These are phyloP conservation scores for Fusarium foetens DNA, from an alignment of 2,329 filamentous ascomycete species.

Conservation along the genomic window DNA sequence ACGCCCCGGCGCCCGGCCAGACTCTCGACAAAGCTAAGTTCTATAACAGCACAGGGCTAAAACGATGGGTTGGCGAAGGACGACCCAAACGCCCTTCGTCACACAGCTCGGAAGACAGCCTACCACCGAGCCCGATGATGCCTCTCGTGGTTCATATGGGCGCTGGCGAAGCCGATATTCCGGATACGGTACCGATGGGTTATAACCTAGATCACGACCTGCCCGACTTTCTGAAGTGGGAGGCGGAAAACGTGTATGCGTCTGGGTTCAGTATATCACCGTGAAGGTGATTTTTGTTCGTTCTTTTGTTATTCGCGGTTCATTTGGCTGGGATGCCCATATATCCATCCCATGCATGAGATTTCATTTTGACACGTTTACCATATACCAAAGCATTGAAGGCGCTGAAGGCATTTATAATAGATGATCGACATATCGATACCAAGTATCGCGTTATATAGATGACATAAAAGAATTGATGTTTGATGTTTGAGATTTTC, in stretches of 20 bases:
- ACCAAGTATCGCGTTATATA: constrained; percentile 29
- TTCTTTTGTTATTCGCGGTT: constrained; percentile 7
- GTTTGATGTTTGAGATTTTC: neutral
- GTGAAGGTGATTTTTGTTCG: constrained; percentile 3
- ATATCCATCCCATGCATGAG: constrained; percentile 14
- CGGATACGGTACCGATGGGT: constrained; percentile 63
- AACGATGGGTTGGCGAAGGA: constrained; percentile 52
- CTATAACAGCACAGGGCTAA: constrained; percentile 46
- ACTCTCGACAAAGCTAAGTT: constrained; percentile 48
- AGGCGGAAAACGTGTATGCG: constrained; percentile 60
- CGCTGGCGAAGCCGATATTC: constrained; percentile 47
- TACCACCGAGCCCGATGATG: constrained; percentile 63
- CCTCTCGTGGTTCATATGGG: constrained; percentile 55
- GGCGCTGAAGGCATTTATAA: constrained; percentile 26
- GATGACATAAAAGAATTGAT: constrained; percentile 21
- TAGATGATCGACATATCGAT: constrained; percentile 17
- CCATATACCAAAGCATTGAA: constrained; percentile 28
- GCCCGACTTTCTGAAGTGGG: constrained; percentile 68
- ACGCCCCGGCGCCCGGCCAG: constrained; percentile 39
- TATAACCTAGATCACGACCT: constrained; percentile 69
- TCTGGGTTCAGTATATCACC: constrained; percentile 40
- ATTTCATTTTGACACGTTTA: constrained; percentile 7
- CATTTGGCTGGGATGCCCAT: constrained; percentile 5
- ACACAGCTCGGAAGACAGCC: constrained; percentile 49
- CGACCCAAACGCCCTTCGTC: constrained; percentile 47